These are phyloP conservation scores for Wickerhamiella alocasiicola DNA, from an alignment of 805 yeast genomes.

Conservation along the genomic window DNA sequence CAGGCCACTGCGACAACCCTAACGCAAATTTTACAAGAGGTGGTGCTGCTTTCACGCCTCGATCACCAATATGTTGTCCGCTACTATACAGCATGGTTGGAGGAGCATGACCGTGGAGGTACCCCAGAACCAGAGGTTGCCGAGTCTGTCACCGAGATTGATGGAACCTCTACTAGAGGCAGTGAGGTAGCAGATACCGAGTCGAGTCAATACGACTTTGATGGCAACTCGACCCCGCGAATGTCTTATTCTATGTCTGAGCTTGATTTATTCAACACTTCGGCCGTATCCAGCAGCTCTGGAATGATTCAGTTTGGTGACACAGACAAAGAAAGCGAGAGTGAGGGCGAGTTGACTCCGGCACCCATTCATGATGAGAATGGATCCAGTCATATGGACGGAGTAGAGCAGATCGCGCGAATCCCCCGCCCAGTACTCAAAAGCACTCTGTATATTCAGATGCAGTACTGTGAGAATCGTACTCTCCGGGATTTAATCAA, in stretches of 20 bases:
- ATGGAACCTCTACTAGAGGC: neutral
- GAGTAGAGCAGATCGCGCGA: slow-evolving; percentile 1
- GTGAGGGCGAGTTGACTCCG: slow-evolving; percentile 10
- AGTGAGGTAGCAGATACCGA: neutral
- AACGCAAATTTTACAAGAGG: slow-evolving; percentile 77
- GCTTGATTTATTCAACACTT: slow-evolving; percentile 13
- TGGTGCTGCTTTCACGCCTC: slow-evolving; percentile 76
- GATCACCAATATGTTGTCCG: slow-evolving; percentile 94
- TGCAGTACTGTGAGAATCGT: slow-evolving; percentile 97
- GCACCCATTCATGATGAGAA: slow-evolving; percentile 4
- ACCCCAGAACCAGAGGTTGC: no score
- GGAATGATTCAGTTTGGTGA: slow-evolving; percentile 25
- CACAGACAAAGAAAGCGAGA: slow-evolving; percentile 17
- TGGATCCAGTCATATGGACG: neutral
- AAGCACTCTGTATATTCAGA: slow-evolving; percentile 82
- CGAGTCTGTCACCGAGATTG: neutral
- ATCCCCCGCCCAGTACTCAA: slow-evolving; percentile 18
- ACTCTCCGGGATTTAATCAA: slow-evolving; percentile 74
- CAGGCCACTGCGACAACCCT: slow-evolving; percentile 42
- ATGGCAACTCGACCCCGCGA: neutral
- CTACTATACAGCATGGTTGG: slow-evolving; percentile 96
- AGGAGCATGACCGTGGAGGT: slow-evolving; percentile 43
- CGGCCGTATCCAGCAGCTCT: slow-evolving; percentile 19
- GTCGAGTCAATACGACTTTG: slow-evolving; percentile 5
- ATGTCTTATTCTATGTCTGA: slow-evolving; percentile 12